Percentiles rank a stretch among this genome's conserved stretches.
Conservation (phyloP, 1,139 yeast genomes). For the Sugiyamaella xylanicola region DNA sequence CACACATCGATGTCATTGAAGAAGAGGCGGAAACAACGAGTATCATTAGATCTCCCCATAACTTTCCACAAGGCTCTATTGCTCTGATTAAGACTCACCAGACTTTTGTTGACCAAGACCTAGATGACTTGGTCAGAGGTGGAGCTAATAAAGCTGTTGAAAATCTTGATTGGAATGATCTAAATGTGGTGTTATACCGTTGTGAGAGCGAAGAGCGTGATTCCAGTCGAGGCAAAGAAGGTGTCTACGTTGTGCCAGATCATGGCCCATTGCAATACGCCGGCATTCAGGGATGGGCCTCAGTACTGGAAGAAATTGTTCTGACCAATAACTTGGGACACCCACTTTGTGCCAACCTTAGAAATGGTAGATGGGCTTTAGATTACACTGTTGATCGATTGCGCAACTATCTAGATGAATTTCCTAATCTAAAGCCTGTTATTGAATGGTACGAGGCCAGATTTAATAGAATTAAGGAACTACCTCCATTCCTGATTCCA, state of each 20-base stretch:
- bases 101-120: constrained; percentile 56
- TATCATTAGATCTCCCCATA: constrained; percentile 55
- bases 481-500: constrained; percentile 83
- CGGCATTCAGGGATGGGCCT: constrained; percentile 92
- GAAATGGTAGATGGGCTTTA: constrained; percentile 88
- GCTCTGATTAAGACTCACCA: constrained; percentile 74
- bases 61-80: constrained; percentile 88
- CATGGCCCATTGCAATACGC: constrained; percentile 78
- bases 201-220: constrained; percentile 91
- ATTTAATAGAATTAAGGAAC: constrained; percentile 60
- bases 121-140: constrained; percentile 64
- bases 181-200: constrained; percentile 73
- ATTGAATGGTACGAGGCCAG: constrained; percentile 71
- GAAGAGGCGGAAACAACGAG: constrained; percentile 47
- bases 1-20: constrained; percentile 50
- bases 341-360: constrained; percentile 75
- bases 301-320: constrained; percentile 64
- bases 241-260: constrained; percentile 72
- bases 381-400: constrained; percentile 72
- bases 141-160: constrained; percentile 77
- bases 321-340: constrained; percentile 77
- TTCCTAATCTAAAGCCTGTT: constrained; percentile 54
- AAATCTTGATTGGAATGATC: constrained; percentile 62
- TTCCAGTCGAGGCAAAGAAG: constrained; percentile 67
- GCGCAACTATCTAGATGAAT: constrained; percentile 51